Evolutionary conservation across 2,329 filamentous ascomycete genomes (phyloP), one percentile per base, ranked within the genome.

Genomic region (Beauveria asiatica): DNA sequence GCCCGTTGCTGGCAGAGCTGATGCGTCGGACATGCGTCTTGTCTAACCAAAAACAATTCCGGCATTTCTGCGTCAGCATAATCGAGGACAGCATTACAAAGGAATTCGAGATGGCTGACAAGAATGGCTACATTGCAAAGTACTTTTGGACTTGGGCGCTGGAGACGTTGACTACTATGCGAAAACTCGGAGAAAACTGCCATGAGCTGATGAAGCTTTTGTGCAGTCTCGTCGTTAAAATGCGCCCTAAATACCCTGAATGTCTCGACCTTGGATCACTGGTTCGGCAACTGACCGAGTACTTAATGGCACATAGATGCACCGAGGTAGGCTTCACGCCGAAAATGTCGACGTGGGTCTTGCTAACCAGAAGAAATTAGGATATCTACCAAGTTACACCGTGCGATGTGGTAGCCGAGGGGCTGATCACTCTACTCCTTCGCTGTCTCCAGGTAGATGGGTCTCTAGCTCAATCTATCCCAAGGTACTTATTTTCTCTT

Each of bases 151-250:
- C 64, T 5, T 68, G 73, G 45, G 62, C 73, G 23, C 67, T 70
- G 21, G 68, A 69, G 30, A 68, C 76, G 9, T 64, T 79, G 17
- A 67, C 71, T 9, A 65, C 69, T 41, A 71, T 72, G 27, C 66
- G 67, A 19, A 56, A 42, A 5, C 64, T 69, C 57, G 69, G 73
- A 33, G 60, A 59, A 27, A 72, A 74, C 25, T 79, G 78, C 60
- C 72, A 76, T 25, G 79, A 83, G 53, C 66, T 79, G 17, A 76
- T 84, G 57, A 64, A 65, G 3, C 64, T 82, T 19, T 71, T 75
- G 37, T 68, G 74, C 21, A 66, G 67, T 4, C 67, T 82, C 19
- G 72, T 82, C 39, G 67, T 69, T 54, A 72, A 69, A 39, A 66
- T 80, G 33, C 60, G 59, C 5, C 50, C 37, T 3, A 57, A 55